phyloP scores from a whole-genome alignment of 805 yeast species.

The Lachancea nothofagi region DNA sequence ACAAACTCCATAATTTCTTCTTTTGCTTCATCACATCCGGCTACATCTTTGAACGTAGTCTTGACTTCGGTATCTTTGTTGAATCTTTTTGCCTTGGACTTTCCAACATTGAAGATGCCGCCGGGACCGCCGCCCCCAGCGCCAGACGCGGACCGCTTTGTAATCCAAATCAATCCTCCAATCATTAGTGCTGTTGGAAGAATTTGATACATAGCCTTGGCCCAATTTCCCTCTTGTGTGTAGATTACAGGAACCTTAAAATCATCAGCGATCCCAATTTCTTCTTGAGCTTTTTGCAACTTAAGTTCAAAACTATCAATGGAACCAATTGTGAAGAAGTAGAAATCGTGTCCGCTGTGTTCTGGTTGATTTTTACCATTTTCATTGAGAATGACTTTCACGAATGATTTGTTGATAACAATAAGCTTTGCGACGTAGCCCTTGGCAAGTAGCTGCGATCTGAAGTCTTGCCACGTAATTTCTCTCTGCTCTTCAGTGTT shows the following conservation, averaged over 20 bases:
- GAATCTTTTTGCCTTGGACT: slow-evolving; percentile 72
- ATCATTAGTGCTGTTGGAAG: slow-evolving; percentile 85
- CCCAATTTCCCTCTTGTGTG: slow-evolving; percentile 61
- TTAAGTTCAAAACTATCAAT: slow-evolving; percentile 82
- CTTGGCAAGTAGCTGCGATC: slow-evolving; percentile 64
- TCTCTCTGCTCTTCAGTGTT: slow-evolving; percentile 40
- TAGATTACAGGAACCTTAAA: slow-evolving; percentile 80
- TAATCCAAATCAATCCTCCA: slow-evolving; percentile 82
- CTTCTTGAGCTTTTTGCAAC: slow-evolving; percentile 69
- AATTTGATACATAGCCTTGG: slow-evolving; percentile 61
- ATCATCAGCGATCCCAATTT: slow-evolving; percentile 51
- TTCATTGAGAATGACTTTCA: slow-evolving; percentile 62
- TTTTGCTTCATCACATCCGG: slow-evolving; percentile 92
- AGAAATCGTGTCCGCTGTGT: slow-evolving; percentile 32
- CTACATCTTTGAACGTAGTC: slow-evolving; percentile 81
- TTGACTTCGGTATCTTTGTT: slow-evolving; percentile 80
- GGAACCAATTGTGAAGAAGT: slow-evolving; percentile 77
- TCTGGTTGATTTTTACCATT: slow-evolving; percentile 48
- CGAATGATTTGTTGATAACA: slow-evolving; percentile 73
- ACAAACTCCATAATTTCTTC: slow-evolving; percentile 96
- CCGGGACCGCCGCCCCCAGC: slow-evolving; percentile 54
- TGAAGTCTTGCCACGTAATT: slow-evolving; percentile 89
- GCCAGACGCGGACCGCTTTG: slow-evolving; percentile 50
- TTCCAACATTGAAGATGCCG: slow-evolving; percentile 72
- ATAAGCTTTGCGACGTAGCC: slow-evolving; percentile 68